phyloP scores from a whole-genome alignment of 331 rosid genomes.

The Telfairia occidentalis region DNA sequence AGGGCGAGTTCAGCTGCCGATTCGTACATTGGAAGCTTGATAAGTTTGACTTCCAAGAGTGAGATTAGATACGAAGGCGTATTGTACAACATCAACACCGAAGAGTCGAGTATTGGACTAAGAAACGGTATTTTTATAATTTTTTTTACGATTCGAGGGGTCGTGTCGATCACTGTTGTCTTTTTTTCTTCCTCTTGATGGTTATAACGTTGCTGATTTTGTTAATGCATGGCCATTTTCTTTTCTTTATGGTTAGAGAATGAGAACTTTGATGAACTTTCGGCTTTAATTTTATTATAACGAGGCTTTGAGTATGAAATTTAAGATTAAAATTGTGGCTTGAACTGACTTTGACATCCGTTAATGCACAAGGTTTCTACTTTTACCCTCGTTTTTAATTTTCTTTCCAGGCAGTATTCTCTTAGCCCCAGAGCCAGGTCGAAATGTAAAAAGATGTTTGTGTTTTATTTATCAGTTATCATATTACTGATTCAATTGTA shows the following conservation, averaged over 20 bases:
- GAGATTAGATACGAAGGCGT: constrained; percentile 81
- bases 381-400: neutral
- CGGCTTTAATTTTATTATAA: neutral
- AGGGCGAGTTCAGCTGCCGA: constrained; percentile 63
- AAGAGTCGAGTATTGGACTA: constrained; percentile 76
- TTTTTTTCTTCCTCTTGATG: too few species aligned
- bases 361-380: neutral
- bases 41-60: constrained; percentile 75
- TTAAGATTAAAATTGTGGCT: neutral
- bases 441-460: neutral
- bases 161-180: neutral
- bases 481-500: neutral
- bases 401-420: neutral
- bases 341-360: neutral
- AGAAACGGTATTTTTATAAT: constrained; percentile 32
- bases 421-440: neutral
- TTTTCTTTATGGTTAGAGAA: neutral
- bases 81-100: constrained; percentile 61
- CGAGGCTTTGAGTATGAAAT: neutral
- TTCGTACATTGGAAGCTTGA: constrained; percentile 71
- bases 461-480: neutral
- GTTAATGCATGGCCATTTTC: neutral
- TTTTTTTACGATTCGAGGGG: neutral
- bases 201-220: neutral
- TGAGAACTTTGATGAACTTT: neutral